These are phyloP conservation scores for Daldinia concentrica DNA, from an alignment of 495 filamentous ascomycete species.

Conservation along the genomic window DNA sequence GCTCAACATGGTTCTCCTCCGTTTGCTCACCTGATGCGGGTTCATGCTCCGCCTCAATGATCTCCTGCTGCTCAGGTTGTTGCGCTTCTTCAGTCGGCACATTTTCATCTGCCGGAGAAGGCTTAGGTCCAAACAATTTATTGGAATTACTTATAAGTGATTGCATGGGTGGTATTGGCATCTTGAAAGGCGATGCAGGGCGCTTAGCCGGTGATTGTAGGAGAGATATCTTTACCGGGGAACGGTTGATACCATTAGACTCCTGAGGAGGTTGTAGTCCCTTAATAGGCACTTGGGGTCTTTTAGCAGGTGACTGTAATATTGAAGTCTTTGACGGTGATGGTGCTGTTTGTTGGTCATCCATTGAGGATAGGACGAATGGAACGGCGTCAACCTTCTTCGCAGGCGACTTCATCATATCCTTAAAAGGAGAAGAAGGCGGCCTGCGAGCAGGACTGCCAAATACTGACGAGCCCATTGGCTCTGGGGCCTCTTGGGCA, in stretches of 20 bases:
- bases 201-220: constrained; percentile 41
- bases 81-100: constrained; percentile 19
- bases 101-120: constrained; percentile 21
- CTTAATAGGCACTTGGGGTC: constrained; percentile 55
- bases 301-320: constrained; percentile 60
- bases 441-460: constrained; percentile 59
- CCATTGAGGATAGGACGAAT: constrained; percentile 56
- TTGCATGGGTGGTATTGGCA: constrained; percentile 20
- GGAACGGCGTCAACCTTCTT: constrained; percentile 61
- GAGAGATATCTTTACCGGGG: constrained; percentile 42
- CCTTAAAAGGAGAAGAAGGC: constrained; percentile 59
- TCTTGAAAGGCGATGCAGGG: constrained; percentile 42
- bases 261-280: constrained; percentile 44
- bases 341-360: constrained; percentile 25
- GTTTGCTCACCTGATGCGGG: constrained; percentile 2
- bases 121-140: constrained; percentile 23
- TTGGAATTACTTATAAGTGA: constrained; percentile 1
- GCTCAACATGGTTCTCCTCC: constrained; percentile 30
- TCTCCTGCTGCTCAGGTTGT: constrained; percentile 23
- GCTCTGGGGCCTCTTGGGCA: constrained; percentile 25
- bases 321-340: constrained; percentile 52
- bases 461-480: constrained; percentile 45
- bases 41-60: constrained; percentile 33
- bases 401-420: constrained; percentile 57
- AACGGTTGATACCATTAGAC: constrained; percentile 21